Base-by-base conservation (phyloP, 1,284 basidiomycete species). In the Malassezia restricta region DNA sequence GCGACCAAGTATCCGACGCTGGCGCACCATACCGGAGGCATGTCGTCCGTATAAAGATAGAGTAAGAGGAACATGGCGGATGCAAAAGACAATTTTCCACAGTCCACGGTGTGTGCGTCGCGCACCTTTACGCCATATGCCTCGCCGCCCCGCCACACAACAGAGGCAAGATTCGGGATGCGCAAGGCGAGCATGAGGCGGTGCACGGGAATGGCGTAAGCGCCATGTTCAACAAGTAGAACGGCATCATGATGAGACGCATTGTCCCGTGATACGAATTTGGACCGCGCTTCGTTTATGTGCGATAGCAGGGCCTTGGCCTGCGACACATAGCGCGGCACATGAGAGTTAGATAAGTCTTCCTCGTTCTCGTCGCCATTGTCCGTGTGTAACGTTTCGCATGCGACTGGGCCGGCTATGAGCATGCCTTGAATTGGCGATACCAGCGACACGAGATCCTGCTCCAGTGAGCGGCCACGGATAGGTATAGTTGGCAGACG, bases 21-120 rank as follows among this genome's bases (percentile, higher is more conserved):
- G 9, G 79, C 77, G 65, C 95, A 90, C 87, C 89, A 94, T 6
- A 92, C 70, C 0, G 87, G 81, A 6, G 86, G 78, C 0, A 91
- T 73, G 28, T 83, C 80, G 71, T 96, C 91, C 2, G 86, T 81
- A 75, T 96, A 96, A 9, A 96, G 71, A 68, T 92, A 96, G 43
- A 84, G 80, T 14, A 94, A 71, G 6, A 96, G 76, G 24, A 95
- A 78, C 8, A 95, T 78, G 5, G 84, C 75, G 0, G 87, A 78
- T 3, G 89, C 75, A 0, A 77, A 40, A 80, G 79, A 59, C 80
- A 80, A 3, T 28, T 82, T 64, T 7, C 30, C 38, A n/a, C 8
- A 14, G 8, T 27, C 6, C 24, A 43, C 30, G 4, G 43, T 33
- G 35, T 14, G 14, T n/a, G 37, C 33, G 32, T 14, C 33, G 14